Base-by-base conservation (phyloP, 1,284 basidiomycete genomes). In the Termitomyces sp. region DNA sequence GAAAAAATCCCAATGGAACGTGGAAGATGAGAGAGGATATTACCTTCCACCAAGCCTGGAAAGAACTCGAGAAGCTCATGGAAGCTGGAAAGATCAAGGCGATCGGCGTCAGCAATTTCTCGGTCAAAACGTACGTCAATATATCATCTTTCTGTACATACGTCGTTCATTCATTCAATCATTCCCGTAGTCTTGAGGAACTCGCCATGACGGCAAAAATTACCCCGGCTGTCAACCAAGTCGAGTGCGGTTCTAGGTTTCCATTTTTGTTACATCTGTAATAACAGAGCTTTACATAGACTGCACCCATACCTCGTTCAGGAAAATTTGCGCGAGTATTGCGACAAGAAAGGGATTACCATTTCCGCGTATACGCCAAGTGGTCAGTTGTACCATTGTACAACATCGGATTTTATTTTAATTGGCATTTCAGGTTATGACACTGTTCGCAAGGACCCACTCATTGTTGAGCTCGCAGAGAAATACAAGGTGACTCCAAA, bases 61-160 rank as follows among this genome's bases (percentile, higher is more conserved):
- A 56, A 30, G 61, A 65, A 36, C 58, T 67, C 33, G 64, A 64
- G 55, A 61, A 63, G 38, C 55, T 66, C 33, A 43, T 61, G 2
- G 55, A 61, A 38, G 46, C 30, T 15, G 61, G 62, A 15, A 67
- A 64, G 42, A 60, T 56, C 9, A 62, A 34, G n/a, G 68, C 76
- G 70, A 39, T 82, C 76, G 80, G 80, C 5, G 70, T 73, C 26
- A 71, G 70, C 58, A 68, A 76, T 56, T 76, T 75, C 55, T 75
- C 72, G 2, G 65, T 74, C 41, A 75, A 75, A 58, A 75, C 65
- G 73, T 77, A 54, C 36, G 69, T 64, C 5, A 40, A 34, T 19
- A 26, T 17, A 21, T n/a, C 53, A 24, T 24, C 26, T 13, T 15
- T 28, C 13, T n/a, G 15, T n/a, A n/a, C 15, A 12, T 5, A 8